A percentile compares a stretch with the other conserved stretches of the same genome.
Evolutionary conservation across 768 basidiomycete species (phyloP).

Genomic region (Cystobasidium onofrii): DNA sequence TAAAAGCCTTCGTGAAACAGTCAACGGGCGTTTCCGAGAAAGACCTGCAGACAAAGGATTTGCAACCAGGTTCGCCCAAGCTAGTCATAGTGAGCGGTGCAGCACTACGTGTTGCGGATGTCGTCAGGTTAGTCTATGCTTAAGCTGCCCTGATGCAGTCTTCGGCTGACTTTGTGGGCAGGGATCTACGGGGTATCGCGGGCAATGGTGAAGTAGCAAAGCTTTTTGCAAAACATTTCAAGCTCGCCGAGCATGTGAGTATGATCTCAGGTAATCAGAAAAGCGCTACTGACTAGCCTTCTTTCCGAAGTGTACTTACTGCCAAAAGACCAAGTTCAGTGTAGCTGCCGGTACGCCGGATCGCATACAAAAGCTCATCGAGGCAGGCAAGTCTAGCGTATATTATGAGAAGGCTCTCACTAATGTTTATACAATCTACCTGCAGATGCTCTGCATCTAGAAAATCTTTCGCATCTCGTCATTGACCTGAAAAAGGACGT

Average conservation of each 20-base stretch:
- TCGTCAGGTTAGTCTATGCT: slow-evolving; percentile 60
- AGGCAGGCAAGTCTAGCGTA: slow-evolving; percentile 8
- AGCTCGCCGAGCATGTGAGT: slow-evolving; percentile 17
- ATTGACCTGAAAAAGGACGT: slow-evolving; percentile 21
- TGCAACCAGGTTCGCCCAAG: slow-evolving; percentile 73
- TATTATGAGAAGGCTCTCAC: neutral
- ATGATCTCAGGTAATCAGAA: neutral
- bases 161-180: neutral
- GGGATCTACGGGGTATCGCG: slow-evolving; percentile 44
- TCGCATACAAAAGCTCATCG: slow-evolving; percentile 70
- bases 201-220: slow-evolving; percentile 81
- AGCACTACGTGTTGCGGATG: slow-evolving; percentile 85
- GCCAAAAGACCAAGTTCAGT: slow-evolving; percentile 75
- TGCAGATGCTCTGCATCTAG: slow-evolving; percentile 18
- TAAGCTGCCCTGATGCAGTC: slow-evolving; percentile 53
- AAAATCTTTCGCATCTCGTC: slow-evolving; percentile 3
- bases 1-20: slow-evolving; percentile 2
- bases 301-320: slow-evolving; percentile 60
- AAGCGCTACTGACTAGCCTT: neutral
- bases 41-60: slow-evolving; percentile 41
- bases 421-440: neutral
- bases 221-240: slow-evolving; percentile 65
- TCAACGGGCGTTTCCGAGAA: neutral
- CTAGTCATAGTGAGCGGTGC: slow-evolving; percentile 75
- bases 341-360: slow-evolving; percentile 88